phyloP scores from a whole-genome alignment of 768 basidiomycete species.

The Tubosaeta brunneosetosa region DNA sequence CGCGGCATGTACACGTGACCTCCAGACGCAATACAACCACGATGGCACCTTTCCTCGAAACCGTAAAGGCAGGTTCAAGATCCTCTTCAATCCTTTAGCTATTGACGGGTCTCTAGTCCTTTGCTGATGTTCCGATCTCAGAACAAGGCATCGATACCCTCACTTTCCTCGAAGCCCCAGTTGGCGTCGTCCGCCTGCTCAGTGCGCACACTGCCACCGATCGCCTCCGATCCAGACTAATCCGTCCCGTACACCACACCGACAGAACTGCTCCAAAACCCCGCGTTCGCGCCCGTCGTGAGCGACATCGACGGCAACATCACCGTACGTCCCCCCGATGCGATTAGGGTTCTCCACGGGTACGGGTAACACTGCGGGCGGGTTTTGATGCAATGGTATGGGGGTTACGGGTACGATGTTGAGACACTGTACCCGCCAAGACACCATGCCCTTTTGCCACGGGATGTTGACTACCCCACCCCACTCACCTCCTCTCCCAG shows the following conservation, averaged over 20 bases:
- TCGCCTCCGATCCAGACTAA: background rate
- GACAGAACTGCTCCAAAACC: conserved; percentile 24
- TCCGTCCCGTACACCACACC: background rate
- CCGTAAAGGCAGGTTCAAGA: conserved; percentile 49
- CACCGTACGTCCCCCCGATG: conserved; percentile 48
- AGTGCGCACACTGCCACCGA: conserved; percentile 46
- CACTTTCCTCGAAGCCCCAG: conserved; percentile 81
- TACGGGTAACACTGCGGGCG: too few species aligned
- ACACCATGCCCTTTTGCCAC: too few species aligned
- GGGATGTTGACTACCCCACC: too few species aligned
- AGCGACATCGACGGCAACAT: conserved; percentile 91
- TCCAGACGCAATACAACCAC: too few species aligned
- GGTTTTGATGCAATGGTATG: too few species aligned
- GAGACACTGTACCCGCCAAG: too few species aligned
- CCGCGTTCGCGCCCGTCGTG: conserved; percentile 78
- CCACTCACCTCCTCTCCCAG: conserved; percentile 35
- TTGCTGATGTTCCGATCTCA: conserved; percentile 82
- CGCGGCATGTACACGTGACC: too few species aligned
- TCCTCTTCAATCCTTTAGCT: too few species aligned
- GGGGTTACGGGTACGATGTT: too few species aligned
- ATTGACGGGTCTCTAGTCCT: conserved; percentile 55
- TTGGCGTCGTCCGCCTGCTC: conserved; percentile 70
- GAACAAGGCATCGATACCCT: conserved; percentile 86
- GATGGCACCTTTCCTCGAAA: conserved; percentile 76
- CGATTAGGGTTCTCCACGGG: too few species aligned